phyloP scores from a whole-genome alignment of 371 early-diverging fungal genomes.

The Dinochytrium kinnereticum region DNA sequence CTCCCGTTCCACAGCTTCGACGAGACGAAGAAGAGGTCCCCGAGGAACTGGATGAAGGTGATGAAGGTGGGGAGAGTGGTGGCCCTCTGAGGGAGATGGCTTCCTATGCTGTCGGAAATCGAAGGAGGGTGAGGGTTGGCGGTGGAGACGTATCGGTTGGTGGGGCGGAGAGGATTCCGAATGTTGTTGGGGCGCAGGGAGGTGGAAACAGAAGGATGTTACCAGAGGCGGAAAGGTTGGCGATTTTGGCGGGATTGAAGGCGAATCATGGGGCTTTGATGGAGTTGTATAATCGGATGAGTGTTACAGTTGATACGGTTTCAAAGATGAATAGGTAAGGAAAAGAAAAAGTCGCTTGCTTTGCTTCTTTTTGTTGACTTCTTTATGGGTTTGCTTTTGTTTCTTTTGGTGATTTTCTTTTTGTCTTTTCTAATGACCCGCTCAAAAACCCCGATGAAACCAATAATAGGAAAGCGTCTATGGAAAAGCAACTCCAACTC shows the following conservation, averaged over 20 bases:
- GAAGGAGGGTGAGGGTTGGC: too few relatives aligned
- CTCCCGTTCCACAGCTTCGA: not conserved
- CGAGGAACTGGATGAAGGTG: slow-evolving; percentile 30
- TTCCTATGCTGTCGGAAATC: too few relatives aligned
- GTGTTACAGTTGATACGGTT: slow-evolving; percentile 44
- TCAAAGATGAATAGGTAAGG: slow-evolving; percentile 47
- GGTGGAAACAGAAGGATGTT: slow-evolving; percentile 27
- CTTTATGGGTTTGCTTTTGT: too few relatives aligned
- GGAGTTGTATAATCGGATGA: slow-evolving; percentile 39
- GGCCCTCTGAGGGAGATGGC: slow-evolving; percentile 26
- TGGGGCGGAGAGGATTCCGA: too few relatives aligned
- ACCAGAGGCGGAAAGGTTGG: slow-evolving; percentile 43
- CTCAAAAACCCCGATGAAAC: too few relatives aligned
- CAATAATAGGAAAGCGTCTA: slow-evolving; percentile 46
- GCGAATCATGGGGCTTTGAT: slow-evolving; percentile 41
- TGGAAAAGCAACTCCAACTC: slow-evolving; percentile 46
- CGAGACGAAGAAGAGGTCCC: not conserved
- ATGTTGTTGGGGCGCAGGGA: slow-evolving; percentile 1
- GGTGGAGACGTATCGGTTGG: too few relatives aligned
- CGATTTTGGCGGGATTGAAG: slow-evolving; percentile 42
- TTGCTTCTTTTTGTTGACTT: not conserved
- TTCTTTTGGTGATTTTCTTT: too few relatives aligned
- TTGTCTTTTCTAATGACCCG: too few relatives aligned
- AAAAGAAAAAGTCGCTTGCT: not conserved
- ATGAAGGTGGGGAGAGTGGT: slow-evolving; percentile 4